These are phyloP conservation scores for Cadophora sp. DNA, from an alignment of 2,329 filamentous ascomycete genomes.

Conservation along the genomic window DNA sequence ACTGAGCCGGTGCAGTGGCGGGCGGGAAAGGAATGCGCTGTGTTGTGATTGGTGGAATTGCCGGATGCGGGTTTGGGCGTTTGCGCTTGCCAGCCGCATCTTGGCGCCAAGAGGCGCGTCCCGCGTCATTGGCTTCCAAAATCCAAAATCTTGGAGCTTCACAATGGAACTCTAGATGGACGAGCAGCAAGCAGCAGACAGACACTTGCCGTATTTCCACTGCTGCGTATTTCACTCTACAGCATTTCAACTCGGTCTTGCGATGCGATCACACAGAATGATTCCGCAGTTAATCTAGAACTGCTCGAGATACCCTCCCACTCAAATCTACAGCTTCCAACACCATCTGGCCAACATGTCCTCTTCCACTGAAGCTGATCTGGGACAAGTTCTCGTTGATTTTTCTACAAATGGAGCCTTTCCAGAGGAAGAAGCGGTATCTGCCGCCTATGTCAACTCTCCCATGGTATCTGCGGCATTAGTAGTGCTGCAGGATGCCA, in stretches of 20 bases:
- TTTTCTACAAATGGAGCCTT: constrained; percentile 60
- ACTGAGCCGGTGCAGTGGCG: background rate
- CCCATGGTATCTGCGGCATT: constrained; percentile 51
- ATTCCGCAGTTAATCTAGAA: background rate
- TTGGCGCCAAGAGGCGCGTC: constrained; percentile 4
- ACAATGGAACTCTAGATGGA: background rate
- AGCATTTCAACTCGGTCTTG: background rate
- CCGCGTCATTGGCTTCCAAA: constrained; percentile 11
- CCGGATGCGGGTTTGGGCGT: background rate
- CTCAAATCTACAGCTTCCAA: background rate
- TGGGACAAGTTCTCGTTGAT: constrained; percentile 68
- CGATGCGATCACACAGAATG: background rate
- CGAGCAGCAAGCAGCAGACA: too few species aligned
- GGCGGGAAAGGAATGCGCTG: background rate
- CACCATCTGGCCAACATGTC: constrained; percentile 36
- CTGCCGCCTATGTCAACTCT: constrained; percentile 36
- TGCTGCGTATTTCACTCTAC: background rate
- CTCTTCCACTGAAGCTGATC: constrained; percentile 29
- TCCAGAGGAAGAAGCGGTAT: constrained; percentile 55
- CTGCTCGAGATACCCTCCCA: too few species aligned
- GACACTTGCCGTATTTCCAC: background rate
- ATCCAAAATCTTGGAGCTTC: constrained; percentile 7
- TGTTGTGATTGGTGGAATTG: constrained; percentile 22
- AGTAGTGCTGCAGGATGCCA: constrained; percentile 51
- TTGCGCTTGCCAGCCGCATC: background rate